Evolutionary conservation across 495 filamentous ascomycete species (phyloP), one percentile per base, ranked within the genome.

Genomic region (Penicillium pancosmium): DNA sequence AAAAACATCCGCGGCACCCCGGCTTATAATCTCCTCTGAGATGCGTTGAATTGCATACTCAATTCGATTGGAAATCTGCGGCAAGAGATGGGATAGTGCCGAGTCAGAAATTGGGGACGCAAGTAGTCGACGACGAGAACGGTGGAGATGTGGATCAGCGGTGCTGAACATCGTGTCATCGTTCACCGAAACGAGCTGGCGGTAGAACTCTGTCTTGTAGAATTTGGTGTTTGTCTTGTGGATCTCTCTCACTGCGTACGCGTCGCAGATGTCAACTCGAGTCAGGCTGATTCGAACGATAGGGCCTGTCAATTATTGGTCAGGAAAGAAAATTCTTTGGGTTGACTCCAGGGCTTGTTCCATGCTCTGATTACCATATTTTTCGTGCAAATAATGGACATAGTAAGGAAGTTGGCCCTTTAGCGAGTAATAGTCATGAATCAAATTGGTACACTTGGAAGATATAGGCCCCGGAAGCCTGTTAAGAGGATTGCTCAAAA

Each of bases 1-100:
- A 52, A 76, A 75, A 1, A 87, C 67, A 66, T 87, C 83, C 1
- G 65, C 63, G 0, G 47, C 63, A 0, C 72, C 73, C 0, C 73
- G 56, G 1, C 27, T 60, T 23, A 68, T 46, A 36, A 70, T 64
- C 25, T 79, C 75, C 16, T 75, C 61, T 0, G 31, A 40, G 11
- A 82, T 78, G 16, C 66, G 62, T 1, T 68, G 18, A 6, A 82
- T 68, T 0, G 75, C 60, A 1, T 77, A 60, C 0, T 66, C 35
- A 7, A 80, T 59, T 4, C 63, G 61, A 2, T 52, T 18, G 0
- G 57, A 50, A 34, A 83, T 65, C 1, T 71, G 50, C 3, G 77
- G 67, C 40, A 73, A 66, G 23, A 75, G 52, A 2, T 55, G 57
- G 18, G 44, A 54, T 16, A 64, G 49, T 1, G 71, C 70, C 0